Conservation (phyloP, 345 rosid genomes). For the Bruguiera gymnorhiza region DNA sequence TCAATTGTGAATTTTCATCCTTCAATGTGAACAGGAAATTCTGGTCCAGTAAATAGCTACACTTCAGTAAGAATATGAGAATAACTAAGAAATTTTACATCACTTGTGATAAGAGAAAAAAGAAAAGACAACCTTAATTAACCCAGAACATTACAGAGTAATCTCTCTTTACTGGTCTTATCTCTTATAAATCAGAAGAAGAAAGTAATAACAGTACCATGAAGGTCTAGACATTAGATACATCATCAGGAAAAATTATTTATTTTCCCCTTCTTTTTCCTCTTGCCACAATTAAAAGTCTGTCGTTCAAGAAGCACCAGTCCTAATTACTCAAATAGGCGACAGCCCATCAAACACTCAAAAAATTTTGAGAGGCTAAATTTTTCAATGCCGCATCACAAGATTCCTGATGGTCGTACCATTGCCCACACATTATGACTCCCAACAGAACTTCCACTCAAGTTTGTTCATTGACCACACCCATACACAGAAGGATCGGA, state of each 20-base stretch:
- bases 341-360: too few species aligned
- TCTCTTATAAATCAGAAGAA: background rate
- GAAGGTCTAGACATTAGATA: background rate
- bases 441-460: background rate
- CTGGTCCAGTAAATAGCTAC: conserved; percentile 51
- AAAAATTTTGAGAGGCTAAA: too few species aligned
- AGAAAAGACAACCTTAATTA: background rate
- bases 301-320: too few species aligned
- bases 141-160: background rate
- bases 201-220: background rate
- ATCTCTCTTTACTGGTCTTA: background rate
- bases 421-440: background rate
- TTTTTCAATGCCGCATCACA: too few species aligned
- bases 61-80: conserved; percentile 18
- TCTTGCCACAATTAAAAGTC: too few species aligned
- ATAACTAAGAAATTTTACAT: conserved; percentile 1
- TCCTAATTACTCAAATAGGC: too few species aligned
- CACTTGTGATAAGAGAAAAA: background rate
- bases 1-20: conserved; percentile 79
- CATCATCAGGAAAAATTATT: too few species aligned
- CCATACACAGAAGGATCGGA: too few species aligned
- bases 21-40: conserved; percentile 82
- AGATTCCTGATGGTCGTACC: too few species aligned
- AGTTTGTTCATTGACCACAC: background rate
- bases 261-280: too few species aligned